These are phyloP conservation scores for Articulospora tetracladia DNA, from an alignment of 495 filamentous ascomycete species.

Conservation along the genomic window DNA sequence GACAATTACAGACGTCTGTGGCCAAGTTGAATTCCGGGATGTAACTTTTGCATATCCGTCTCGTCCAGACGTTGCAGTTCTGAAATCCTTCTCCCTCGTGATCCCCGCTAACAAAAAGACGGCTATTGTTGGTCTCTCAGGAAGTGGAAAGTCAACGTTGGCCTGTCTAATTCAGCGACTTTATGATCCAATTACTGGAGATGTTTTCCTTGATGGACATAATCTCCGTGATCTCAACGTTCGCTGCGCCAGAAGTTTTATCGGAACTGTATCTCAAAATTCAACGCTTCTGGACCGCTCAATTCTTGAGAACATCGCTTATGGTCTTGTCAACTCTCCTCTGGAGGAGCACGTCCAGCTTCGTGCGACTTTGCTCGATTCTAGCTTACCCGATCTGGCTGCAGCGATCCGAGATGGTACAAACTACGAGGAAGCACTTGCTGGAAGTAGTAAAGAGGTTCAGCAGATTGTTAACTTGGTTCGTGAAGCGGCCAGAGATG, in stretches of 20 bases:
- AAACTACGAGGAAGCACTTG: slow-evolving; percentile 48
- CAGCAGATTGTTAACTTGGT: slow-evolving; percentile 21
- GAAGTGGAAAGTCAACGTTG: slow-evolving; percentile 65
- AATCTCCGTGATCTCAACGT: slow-evolving; percentile 52
- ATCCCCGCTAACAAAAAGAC: slow-evolving; percentile 55
- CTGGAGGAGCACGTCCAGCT: slow-evolving; percentile 32
- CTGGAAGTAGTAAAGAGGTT: slow-evolving; percentile 19
- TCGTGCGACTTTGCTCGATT: slow-evolving; percentile 26
- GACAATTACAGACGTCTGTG: slow-evolving; percentile 7
- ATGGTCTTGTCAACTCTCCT: slow-evolving; percentile 41
- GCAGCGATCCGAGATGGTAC: slow-evolving; percentile 56
- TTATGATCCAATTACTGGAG: slow-evolving; percentile 49
- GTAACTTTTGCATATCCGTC: slow-evolving; percentile 61
- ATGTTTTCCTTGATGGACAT: slow-evolving; percentile 52
- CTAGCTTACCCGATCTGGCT: slow-evolving; percentile 47
- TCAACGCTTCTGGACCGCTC: slow-evolving; percentile 61
- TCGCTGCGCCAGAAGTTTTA: slow-evolving; percentile 46
- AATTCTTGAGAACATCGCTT: slow-evolving; percentile 65
- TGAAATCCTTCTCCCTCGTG: slow-evolving; percentile 44
- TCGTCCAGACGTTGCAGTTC: slow-evolving; percentile 48
- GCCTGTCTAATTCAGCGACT: slow-evolving; percentile 50
- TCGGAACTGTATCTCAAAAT: slow-evolving; percentile 65
- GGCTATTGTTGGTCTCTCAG: slow-evolving; percentile 64
- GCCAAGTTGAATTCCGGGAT: slow-evolving; percentile 44
- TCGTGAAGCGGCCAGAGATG: slow-evolving; percentile 25